Percentiles rank a stretch among this genome's conserved stretches.
Conservation (phyloP, 2,329 filamentous ascomycete species). For the Chaetomiaceae sp. region DNA sequence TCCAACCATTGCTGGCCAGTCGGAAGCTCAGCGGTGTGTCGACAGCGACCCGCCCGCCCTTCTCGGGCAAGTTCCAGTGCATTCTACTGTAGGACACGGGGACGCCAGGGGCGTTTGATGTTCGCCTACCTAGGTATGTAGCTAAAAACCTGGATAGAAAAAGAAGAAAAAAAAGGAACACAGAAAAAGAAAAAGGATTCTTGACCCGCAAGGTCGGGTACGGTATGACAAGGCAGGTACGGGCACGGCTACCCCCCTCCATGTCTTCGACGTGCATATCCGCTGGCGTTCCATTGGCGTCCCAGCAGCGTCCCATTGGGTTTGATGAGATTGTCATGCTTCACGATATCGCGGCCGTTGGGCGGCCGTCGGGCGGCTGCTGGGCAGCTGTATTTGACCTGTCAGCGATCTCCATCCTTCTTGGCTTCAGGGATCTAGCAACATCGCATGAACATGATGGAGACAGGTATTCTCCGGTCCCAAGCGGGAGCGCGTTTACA, state of each 20-base stretch:
- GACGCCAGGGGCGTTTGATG: background rate
- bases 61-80: conserved; percentile 5
- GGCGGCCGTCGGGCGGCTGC: conserved; percentile 7
- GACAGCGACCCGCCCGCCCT: conserved; percentile 2
- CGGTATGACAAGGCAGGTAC: conserved; percentile 8
- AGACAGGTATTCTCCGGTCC: background rate
- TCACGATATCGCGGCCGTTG: background rate
- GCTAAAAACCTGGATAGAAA: no score
- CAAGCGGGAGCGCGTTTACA: background rate
- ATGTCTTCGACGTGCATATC: conserved; percentile 3
- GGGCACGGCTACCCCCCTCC: background rate
- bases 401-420: background rate
- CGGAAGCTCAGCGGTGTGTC: background rate
- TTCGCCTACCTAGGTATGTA: no score
- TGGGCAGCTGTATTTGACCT: background rate
- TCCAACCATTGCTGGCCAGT: background rate
- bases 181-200: no score
- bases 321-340: conserved; percentile 25
- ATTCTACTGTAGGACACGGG: background rate
- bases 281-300: conserved; percentile 16
- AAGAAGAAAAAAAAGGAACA: no score
- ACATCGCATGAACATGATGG: conserved; percentile 20
- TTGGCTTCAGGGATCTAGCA: conserved; percentile 8
- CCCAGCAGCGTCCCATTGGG: conserved; percentile 18
- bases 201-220: no score